Evolutionary conservation across 495 filamentous ascomycete species (phyloP).

Genomic region (Neurospora sp.): DNA sequence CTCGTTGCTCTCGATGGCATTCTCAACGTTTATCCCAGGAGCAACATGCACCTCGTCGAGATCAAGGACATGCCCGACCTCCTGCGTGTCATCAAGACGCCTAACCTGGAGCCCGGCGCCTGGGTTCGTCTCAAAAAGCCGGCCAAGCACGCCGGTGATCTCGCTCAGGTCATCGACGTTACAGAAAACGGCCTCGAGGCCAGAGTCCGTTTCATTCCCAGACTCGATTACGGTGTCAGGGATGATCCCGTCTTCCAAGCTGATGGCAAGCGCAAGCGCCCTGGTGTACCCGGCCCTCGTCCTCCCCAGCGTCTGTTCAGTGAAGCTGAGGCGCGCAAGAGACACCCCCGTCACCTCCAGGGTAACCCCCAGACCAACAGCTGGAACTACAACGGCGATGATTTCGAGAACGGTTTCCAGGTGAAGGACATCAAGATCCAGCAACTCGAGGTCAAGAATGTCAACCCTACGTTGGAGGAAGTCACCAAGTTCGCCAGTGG

Average conservation of each 20-base stretch:
- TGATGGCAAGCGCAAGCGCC: slow-evolving; percentile 69
- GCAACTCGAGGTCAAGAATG: slow-evolving; percentile 68
- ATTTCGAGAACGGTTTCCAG: slow-evolving; percentile 85
- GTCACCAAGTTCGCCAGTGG: slow-evolving; percentile 86
- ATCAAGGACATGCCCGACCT: slow-evolving; percentile 97
- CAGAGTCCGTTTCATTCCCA: slow-evolving; percentile 73
- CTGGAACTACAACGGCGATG: slow-evolving; percentile 76
- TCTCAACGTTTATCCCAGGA: slow-evolving; percentile 69
- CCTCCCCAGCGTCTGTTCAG: slow-evolving; percentile 90
- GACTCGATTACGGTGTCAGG: slow-evolving; percentile 82
- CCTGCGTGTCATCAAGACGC: slow-evolving; percentile 75
- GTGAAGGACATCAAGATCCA: slow-evolving; percentile 91
- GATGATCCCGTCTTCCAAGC: slow-evolving; percentile 50
- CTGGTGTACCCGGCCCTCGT: slow-evolving; percentile 45
- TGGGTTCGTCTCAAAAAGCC: slow-evolving; percentile 83
- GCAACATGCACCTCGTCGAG: slow-evolving; percentile 76
- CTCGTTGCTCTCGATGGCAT: slow-evolving; percentile 70
- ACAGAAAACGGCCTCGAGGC: slow-evolving; percentile 87
- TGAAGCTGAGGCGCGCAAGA: slow-evolving; percentile 85
- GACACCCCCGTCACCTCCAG: slow-evolving; percentile 61
- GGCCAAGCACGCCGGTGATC: slow-evolving; percentile 75
- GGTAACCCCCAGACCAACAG: slow-evolving; percentile 54
- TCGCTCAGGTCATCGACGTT: slow-evolving; percentile 89
- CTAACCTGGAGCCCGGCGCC: slow-evolving; percentile 73
- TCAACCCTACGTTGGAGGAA: slow-evolving; percentile 89